Evolutionary conservation across 1,284 basidiomycete genomes (phyloP).

Genomic region (Taiwanofungus camphoratus): DNA sequence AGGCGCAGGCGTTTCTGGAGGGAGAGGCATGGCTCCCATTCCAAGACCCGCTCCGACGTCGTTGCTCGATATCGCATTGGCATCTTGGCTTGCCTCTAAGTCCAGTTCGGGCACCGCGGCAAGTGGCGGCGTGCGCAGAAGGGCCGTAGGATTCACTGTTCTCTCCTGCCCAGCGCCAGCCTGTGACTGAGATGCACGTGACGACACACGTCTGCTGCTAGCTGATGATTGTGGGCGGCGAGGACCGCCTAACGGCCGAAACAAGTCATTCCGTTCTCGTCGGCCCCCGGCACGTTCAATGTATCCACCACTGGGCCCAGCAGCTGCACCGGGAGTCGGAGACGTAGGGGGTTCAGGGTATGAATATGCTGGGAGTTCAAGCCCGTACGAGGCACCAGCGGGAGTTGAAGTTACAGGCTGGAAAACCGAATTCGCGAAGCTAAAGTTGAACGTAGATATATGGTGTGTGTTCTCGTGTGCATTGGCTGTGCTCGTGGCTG

Average conservation of each 20-base stretch:
- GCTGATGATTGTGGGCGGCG: conserved; percentile 15
- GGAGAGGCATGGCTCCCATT: conserved; percentile 20
- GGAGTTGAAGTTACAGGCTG: conserved; percentile 50
- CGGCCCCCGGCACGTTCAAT: conserved; percentile 26
- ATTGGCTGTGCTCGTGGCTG: conserved; percentile 37
- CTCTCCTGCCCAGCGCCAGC: conserved; percentile 9
- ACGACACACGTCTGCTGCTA: conserved; percentile 11
- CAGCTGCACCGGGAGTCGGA: conserved; percentile 45
- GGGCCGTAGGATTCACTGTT: conserved; percentile 17
- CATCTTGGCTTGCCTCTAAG: conserved; percentile 7
- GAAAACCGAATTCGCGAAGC: conserved; percentile 33
- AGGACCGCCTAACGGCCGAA: conserved; percentile 22
- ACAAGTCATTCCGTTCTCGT: conserved; percentile 25
- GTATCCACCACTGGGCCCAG: conserved; percentile 20
- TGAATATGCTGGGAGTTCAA: conserved; percentile 41
- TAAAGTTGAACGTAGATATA: conserved; percentile 38
- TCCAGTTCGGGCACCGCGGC: conserved; percentile 17
- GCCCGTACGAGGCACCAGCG: conserved; percentile 20
- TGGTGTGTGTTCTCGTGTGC: conserved; percentile 41
- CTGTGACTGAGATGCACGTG: conserved; percentile 7
- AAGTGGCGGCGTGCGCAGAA: conserved; percentile 19
- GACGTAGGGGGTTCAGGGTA: conserved; percentile 65
- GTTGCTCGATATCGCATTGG: conserved; percentile 17
- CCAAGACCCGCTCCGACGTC: conserved; percentile 23
- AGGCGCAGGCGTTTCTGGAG: conserved; percentile 28